Evolutionary conservation across 495 filamentous ascomycete genomes (phyloP), one percentile per base, ranked within the genome.

Genomic region (Thermothielavioides terrestris): DNA sequence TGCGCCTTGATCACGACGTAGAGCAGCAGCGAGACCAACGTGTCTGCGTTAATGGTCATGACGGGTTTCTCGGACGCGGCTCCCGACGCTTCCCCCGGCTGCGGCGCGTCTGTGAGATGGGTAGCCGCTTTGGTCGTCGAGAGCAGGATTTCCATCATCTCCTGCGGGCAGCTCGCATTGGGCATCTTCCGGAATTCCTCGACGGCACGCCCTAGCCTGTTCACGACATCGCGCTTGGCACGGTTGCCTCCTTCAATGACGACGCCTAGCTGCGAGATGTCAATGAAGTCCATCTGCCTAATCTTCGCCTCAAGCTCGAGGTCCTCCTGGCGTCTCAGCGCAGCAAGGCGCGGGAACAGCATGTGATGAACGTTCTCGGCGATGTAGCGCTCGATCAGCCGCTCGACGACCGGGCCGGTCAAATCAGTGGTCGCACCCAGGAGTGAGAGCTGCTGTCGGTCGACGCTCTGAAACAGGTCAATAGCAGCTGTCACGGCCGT

Each of bases 181-280:
- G 76, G 79, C 73, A 96, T 86, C 60, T 86, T 91, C 48, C 87
- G 80, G 65, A 97, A 96, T 50, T 89, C 86, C 39, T 94, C 88
- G 6, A 95, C 86, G 2, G 85, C 94, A 50, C 77, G 81, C 7
- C 75, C 72, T 6, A 99, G 72, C 22, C 88, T 77, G 12, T 76
- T 68, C 11, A 84, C 75, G 21, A 95, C 70, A 58, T 87, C 83
- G 45, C 83, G 77, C 59, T 89, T 94, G 10, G 77, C 84, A 53
- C 71, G 70, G 31, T 73, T 74, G 1, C 86, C 87, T 20, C 79
- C 82, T 48, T 88, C 84, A 36, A 94, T 83, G 14, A 77, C 72
- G 35, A 97, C 88, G 2, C 94, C 94, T 25, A 97, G 80, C 67
- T 99, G 94, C 2, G 88, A 88, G 35, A 99, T 84, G 61, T 99